Percentiles rank a stretch among this genome's conserved stretches.
Evolutionary conservation across 108 stramenopile species (phyloP).

Genomic region (Cyclotella kingstonii): DNA sequence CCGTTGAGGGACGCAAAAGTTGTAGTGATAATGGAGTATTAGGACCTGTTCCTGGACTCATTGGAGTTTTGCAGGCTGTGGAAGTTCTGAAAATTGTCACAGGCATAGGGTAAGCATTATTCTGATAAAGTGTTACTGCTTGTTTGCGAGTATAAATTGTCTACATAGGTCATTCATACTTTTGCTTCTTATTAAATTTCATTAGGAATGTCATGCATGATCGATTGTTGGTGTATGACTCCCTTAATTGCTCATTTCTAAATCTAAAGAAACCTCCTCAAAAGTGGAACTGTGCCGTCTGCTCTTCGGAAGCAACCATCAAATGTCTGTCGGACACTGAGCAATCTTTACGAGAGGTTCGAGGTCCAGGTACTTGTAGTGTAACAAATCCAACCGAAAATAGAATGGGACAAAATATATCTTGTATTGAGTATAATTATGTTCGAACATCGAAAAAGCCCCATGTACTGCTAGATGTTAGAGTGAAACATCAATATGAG

Average conservation of each 20-base stretch:
- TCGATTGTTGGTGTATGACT: conserved; percentile 80
- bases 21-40: conserved; percentile 86
- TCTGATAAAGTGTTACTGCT: no score
- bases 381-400: not conserved
- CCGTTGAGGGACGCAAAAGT: conserved; percentile 63
- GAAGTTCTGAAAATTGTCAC: conserved; percentile 90
- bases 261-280: conserved; percentile 74
- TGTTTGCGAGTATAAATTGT: no score
- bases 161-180: no score
- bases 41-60: conserved; percentile 88
- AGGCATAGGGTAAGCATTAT: conserved; percentile 64
- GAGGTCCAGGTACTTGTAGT: conserved; percentile 48
- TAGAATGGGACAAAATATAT: conserved; percentile 28
- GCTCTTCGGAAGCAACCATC: conserved; percentile 65
- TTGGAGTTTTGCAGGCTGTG: conserved; percentile 92
- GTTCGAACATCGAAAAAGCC: conserved; percentile 31
- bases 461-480: conserved; percentile 80
- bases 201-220: conserved; percentile 62
- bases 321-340: conserved; percentile 64
- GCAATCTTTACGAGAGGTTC: conserved; percentile 45
- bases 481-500: conserved; percentile 69
- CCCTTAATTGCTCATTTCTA: conserved; percentile 68
- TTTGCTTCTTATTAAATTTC: no score
- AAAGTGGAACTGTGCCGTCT: conserved; percentile 59
- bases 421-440: conserved; percentile 51